Percentiles rank a stretch among this genome's conserved stretches.
These are phyloP conservation scores for Biancaea sappan DNA, from an alignment of 306 rosid species.

Conservation along the genomic window DNA sequence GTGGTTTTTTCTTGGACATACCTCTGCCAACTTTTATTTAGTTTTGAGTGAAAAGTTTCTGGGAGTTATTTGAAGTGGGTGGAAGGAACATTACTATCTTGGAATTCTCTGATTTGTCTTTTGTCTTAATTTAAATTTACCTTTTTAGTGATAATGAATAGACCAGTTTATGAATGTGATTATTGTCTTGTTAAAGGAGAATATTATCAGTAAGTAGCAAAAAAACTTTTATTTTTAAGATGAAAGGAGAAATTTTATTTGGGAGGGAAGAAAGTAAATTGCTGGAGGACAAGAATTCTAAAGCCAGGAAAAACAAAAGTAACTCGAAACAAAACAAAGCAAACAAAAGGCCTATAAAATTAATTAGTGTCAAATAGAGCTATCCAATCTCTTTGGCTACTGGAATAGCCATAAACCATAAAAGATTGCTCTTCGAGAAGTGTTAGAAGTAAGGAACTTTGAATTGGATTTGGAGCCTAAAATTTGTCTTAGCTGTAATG, in stretches of 20 bases:
- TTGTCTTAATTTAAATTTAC: slow-evolving; percentile 15
- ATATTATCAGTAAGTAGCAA: slow-evolving; percentile 22
- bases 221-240: not conserved
- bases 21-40: slow-evolving; percentile 1
- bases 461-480: not conserved
- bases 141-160: not conserved
- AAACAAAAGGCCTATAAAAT: not conserved
- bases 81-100: slow-evolving; percentile 11
- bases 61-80: slow-evolving; percentile 23
- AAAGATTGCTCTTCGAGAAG: too few species aligned
- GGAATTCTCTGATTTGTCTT: slow-evolving; percentile 23
- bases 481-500: not conserved
- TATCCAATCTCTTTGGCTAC: too few species aligned
- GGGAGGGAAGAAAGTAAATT: not conserved
- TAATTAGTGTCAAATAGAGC: too few species aligned
- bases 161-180: not conserved
- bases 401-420: too few species aligned
- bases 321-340: too few species aligned
- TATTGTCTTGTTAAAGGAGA: not conserved
- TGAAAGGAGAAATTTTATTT: too few species aligned
- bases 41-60: slow-evolving; percentile 21
- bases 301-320: too few species aligned
- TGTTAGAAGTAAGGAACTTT: slow-evolving; percentile 22
- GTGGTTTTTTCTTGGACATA: slow-evolving; percentile 9
- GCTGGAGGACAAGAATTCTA: too few species aligned